Conservation (phyloP, 768 basidiomycete species). For the Suillus sp. region DNA sequence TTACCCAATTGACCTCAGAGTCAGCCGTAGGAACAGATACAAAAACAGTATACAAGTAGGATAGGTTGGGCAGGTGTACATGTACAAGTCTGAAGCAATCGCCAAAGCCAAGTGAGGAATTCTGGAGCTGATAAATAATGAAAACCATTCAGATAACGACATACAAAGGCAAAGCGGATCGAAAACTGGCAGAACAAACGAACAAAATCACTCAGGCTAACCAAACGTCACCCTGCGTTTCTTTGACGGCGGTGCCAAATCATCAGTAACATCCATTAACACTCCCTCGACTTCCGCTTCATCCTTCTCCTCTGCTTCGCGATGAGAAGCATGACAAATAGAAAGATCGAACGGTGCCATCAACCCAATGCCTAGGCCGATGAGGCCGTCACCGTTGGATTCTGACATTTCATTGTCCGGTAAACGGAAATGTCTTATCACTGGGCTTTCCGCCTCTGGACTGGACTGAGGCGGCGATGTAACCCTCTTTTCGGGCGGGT, state of each 20-base stretch:
- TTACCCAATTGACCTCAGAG: background rate
- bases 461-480: constrained; percentile 26
- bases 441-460: constrained; percentile 52
- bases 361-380: constrained; percentile 45
- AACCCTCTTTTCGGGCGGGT: constrained; percentile 12
- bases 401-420: constrained; percentile 25
- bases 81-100: constrained; percentile 9
- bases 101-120: constrained; percentile 12
- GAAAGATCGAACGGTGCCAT: constrained; percentile 57
- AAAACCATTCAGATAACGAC: constrained; percentile 9
- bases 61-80: constrained; percentile 22
- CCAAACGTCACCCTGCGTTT: constrained; percentile 47
- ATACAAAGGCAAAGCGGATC: constrained; percentile 10
- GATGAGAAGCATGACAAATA: constrained; percentile 22
- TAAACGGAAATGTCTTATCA: constrained; percentile 36
- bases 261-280: constrained; percentile 23
- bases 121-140: constrained; percentile 17
- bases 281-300: constrained; percentile 39
- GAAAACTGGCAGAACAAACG: constrained; percentile 1
- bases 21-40: constrained; percentile 24
- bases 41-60: constrained; percentile 39
- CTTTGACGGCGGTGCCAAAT: constrained; percentile 48
- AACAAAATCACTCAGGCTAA: background rate
- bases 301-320: constrained; percentile 27
- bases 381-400: constrained; percentile 34